phyloP scores from a whole-genome alignment of 177 flowering plant species.

The Viscum album region DNA sequence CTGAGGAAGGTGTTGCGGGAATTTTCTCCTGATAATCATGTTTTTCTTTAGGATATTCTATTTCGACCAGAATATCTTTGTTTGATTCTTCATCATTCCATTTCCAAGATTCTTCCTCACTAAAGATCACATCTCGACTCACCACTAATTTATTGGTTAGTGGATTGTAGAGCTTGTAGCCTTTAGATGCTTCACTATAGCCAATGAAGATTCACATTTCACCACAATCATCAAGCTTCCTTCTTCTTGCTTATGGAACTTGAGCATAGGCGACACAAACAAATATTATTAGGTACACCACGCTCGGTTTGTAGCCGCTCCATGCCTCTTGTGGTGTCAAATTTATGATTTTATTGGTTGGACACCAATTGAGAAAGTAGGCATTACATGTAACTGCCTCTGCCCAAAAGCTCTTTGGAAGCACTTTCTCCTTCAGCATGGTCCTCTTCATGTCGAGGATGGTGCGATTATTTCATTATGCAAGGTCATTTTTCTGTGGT shows the following conservation, averaged over 20 bases:
- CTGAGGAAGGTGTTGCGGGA: background rate
- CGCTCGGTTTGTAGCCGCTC: background rate
- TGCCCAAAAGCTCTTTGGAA: background rate
- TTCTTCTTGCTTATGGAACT: too few relatives aligned
- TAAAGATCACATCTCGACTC: background rate
- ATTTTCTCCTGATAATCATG: too few relatives aligned
- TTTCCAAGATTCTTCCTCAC: background rate
- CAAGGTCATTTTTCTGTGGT: too few relatives aligned
- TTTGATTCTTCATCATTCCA: background rate
- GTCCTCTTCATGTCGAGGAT: too few relatives aligned
- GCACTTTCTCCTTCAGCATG: too few relatives aligned
- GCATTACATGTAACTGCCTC: background rate
- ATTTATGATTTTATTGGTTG: background rate
- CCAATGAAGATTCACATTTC: background rate
- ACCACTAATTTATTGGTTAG: background rate
- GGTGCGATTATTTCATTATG: too few relatives aligned
- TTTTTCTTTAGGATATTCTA: background rate
- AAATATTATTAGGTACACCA: background rate
- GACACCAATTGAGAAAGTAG: background rate
- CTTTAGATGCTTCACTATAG: background rate
- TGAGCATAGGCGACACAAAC: too few relatives aligned
- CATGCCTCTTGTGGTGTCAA: background rate
- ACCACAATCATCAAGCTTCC: background rate
- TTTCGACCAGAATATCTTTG: background rate
- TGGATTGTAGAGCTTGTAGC: background rate